These are phyloP conservation scores for Xylaria sp. DNA, from an alignment of 2,329 filamentous ascomycete genomes.

Conservation along the genomic window DNA sequence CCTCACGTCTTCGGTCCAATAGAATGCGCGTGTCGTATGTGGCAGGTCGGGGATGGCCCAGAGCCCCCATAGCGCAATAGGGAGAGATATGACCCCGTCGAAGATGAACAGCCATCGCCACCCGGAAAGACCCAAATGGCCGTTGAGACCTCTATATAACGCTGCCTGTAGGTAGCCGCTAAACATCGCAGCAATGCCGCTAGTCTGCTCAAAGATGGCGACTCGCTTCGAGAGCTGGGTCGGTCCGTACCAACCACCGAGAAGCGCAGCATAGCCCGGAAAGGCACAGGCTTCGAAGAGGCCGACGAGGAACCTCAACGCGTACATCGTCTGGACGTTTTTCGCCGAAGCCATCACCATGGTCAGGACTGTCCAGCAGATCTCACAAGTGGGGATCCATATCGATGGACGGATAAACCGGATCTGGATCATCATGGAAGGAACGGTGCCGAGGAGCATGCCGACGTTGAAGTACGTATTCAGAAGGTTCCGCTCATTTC, in stretches of 20 bases:
- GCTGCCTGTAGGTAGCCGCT: slow-evolving; percentile 48
- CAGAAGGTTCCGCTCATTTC: slow-evolving; percentile 33
- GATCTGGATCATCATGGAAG: slow-evolving; percentile 23
- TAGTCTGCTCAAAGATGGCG: slow-evolving; percentile 34
- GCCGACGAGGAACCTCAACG: slow-evolving; percentile 37
- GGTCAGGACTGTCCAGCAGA: slow-evolving; percentile 29
- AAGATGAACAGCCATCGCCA: slow-evolving; percentile 53
- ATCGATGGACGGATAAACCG: slow-evolving; percentile 33
- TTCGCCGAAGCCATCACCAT: slow-evolving; percentile 33
- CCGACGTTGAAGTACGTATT: slow-evolving; percentile 32
- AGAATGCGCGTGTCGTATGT: slow-evolving; percentile 11
- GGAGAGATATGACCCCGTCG: slow-evolving; percentile 43
- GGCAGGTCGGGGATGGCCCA: slow-evolving; percentile 38
- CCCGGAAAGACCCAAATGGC: slow-evolving; percentile 40
- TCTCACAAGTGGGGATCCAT: slow-evolving; percentile 36
- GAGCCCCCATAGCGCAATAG: slow-evolving; percentile 38
- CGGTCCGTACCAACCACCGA: slow-evolving; percentile 38
- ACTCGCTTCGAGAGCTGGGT: slow-evolving; percentile 35
- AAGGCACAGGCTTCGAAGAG: slow-evolving; percentile 35
- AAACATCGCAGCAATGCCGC: slow-evolving; percentile 44
- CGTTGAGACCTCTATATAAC: slow-evolving; percentile 44
- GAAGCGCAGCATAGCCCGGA: slow-evolving; percentile 31
- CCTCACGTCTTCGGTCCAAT: slow-evolving; percentile 4
- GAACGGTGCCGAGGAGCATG: slow-evolving; percentile 32
- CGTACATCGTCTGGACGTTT: slow-evolving; percentile 32